These are phyloP conservation scores for Nicotiana rustica DNA, from an alignment of 305 asterid species.

Conservation along the genomic window DNA sequence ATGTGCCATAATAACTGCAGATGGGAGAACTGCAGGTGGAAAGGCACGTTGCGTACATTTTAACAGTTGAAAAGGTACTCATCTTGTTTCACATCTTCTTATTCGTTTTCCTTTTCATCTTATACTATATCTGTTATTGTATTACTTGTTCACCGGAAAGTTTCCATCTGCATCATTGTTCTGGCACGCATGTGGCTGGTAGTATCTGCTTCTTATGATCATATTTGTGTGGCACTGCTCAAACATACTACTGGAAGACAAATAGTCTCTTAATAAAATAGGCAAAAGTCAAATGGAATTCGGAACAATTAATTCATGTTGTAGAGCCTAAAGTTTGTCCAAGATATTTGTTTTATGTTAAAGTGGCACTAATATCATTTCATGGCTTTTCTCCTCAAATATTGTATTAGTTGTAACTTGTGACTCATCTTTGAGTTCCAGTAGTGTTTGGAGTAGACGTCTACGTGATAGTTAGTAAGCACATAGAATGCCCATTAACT, in stretches of 20 bases:
- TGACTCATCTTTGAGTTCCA: background rate
- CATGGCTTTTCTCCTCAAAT: background rate
- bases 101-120: background rate
- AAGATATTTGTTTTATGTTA: background rate
- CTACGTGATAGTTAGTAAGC: background rate
- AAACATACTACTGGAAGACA: background rate
- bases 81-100: background rate
- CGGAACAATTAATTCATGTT: background rate
- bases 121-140: background rate
- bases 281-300: background rate
- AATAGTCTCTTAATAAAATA: background rate
- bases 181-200: background rate
- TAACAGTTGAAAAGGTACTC: no score
- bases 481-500: background rate
- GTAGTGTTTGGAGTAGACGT: background rate
- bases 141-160: background rate
- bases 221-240: background rate
- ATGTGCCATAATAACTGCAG: constrained; percentile 27
- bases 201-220: constrained; percentile 15
- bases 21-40: constrained; percentile 67
- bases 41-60: constrained; percentile 43
- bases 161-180: background rate
- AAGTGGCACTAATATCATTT: background rate
- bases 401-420: background rate
- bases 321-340: background rate